Percentiles rank a stretch among this genome's conserved stretches.
These are phyloP conservation scores for Aureobasidium sp. DNA, from an alignment of 2,329 filamentous ascomycete species.

Conservation along the genomic window DNA sequence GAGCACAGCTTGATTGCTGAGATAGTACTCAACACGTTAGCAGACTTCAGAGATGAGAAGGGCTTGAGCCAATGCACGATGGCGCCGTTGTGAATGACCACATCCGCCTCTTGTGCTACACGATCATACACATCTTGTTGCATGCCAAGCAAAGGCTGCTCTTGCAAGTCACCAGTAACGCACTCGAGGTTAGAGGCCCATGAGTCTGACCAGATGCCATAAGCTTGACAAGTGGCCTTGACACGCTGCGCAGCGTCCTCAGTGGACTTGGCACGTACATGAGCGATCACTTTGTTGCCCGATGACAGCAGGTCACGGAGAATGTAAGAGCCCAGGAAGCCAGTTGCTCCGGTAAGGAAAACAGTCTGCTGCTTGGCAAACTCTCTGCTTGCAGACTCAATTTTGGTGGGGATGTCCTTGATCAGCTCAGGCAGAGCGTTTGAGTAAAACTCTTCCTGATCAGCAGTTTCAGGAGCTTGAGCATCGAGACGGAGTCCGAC, in stretches of 20 bases:
- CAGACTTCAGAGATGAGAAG: conserved; percentile 62
- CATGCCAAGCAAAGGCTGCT: conserved; percentile 67
- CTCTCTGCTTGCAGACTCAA: conserved; percentile 23
- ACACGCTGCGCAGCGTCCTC: conserved; percentile 59
- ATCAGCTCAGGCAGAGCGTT: conserved; percentile 48
- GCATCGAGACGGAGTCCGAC: conserved; percentile 42
- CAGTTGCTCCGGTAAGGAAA: conserved; percentile 83
- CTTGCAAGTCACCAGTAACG: conserved; percentile 64
- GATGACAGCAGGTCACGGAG: conserved; percentile 60
- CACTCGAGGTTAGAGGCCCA: conserved; percentile 61
- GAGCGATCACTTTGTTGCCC: conserved; percentile 59
- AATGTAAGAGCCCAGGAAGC: conserved; percentile 79
- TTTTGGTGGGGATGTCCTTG: conserved; percentile 41
- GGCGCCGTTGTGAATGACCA: conserved; percentile 72
- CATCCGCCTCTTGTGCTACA: conserved; percentile 60
- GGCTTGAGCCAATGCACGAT: conserved; percentile 71
- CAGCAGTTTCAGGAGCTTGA: conserved; percentile 33
- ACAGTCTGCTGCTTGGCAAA: conserved; percentile 48
- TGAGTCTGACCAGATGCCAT: conserved; percentile 67
- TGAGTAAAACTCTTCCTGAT: conserved; percentile 46
- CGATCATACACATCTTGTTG: conserved; percentile 57
- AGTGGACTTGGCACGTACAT: conserved; percentile 63
- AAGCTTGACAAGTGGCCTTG: conserved; percentile 60
- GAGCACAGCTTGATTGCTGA: conserved; percentile 69
- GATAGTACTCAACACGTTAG: conserved; percentile 77